Base-by-base conservation (phyloP, 1,139 yeast species). In the Candida albicans region DNA sequence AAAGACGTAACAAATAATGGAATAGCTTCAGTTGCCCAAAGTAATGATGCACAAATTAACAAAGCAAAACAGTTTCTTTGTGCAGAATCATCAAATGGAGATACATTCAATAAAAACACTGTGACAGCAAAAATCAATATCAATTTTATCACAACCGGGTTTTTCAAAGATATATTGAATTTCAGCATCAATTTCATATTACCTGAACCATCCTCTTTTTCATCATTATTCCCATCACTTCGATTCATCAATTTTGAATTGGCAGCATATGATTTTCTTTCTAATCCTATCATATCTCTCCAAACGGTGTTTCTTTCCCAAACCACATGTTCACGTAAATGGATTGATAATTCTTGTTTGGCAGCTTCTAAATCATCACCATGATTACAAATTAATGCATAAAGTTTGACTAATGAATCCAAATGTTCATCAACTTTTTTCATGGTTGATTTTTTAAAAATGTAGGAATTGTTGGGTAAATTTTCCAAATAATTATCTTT, bases 211-310 rank as follows among this genome's bases (percentile, higher is more conserved):
- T 53, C 51, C 15, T 47, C 43, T 37, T 49, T 48, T 18, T 48
- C 55, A 27, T 50, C 52, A 27, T 52, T 51, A n/a, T 56, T 49
- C 12, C 56, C 49, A 18, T 46, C 48, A 7, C 47, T 43, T 8
- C 50, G 38, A 28, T 52, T 45, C 1, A 47, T 39, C 27, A 53
- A 42, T 41, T 52, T 54, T 2, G 65, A 53, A 42, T 61, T 66
- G 5, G 78, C 77, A 7, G 77, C 77, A 46, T 70, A 68, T 22
- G 66, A 58, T 47, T 74, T 82, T 58, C 95, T 79, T 62, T 91
- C 96, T 57, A 90, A 67, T 10, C 93, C 93, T 60, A 90, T 84
- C 88, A 91, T 84, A 56, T 82, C 87, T 56, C 83, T 77, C 88
- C 88, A 83, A 5, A 82, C 82, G 0, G 87, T 82, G 49, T 82